Base-by-base conservation (phyloP, 148 eudicot genomes). In the Amaranthus cruentus region DNA sequence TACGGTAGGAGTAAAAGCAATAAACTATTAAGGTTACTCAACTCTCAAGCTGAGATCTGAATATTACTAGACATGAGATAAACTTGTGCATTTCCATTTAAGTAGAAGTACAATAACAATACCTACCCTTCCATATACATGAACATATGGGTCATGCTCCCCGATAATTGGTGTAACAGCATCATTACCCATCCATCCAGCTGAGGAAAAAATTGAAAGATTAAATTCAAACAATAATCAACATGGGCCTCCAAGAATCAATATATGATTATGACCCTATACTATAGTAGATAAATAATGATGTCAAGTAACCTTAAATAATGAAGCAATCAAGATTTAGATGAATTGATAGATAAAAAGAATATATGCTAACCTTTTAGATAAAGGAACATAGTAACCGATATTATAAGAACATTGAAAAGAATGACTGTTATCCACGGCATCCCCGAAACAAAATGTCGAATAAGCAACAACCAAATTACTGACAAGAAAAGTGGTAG, bases 161-260 rank as follows among this genome's bases (percentile, higher is more conserved):
- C 99, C 97, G 76, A 95, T 81, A 74, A 92, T 92, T 18, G 99
- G 97, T 18, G 97, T 81, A 70, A 95, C 85, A 69, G 92, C 99
- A 78, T 84, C 88, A 68, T 92, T 86, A 68, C 97, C 99, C 52
- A 95, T 95, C 99, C 99, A 95, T 78, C 99, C 99, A 86, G 97
- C 99, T 95, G 83, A 70, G 60, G 64, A 50, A 44, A 14, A 74
- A 72, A 72, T 10, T 46, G 66, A 64, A 44, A 5, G 51, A 49
- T 9, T 7, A 43, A 44, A 51, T 76, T 3, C 57, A 68, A 38
- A 9, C 14, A 47, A 42, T 46, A 47, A 55, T 55, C 47, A 47
- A 44, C 13, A 18, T 60, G 28, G 6, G 50, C 70, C 38, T 56
- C 9, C 21, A 74, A 18, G 12, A 44, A 70, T 48, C 4, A 1